Base-by-base conservation (phyloP, 768 basidiomycete species). In the Tulasnella sp. region DNA sequence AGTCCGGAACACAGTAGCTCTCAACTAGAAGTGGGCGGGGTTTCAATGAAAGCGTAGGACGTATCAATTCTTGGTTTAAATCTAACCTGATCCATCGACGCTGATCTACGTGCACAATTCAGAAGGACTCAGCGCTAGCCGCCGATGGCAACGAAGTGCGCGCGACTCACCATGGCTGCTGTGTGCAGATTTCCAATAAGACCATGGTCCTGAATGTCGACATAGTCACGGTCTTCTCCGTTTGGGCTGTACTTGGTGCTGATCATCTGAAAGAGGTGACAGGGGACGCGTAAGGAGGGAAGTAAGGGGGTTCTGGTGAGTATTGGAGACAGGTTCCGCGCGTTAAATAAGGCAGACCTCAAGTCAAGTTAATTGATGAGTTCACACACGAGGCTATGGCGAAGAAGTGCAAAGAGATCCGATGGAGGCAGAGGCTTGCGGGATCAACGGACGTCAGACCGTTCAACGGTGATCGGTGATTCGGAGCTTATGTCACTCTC, bases 1-100 rank as follows among this genome's bases (percentile, higher is more conserved):
- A 97, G 84, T 96, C 87, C 0, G 95, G 95, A 36, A 96, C 88
- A 80, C 96, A 97, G 82, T 95, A 96, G 78, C 91, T 93, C 82
- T 97, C 96, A 78, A 97, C 92, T 94, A 76, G 31, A 54, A 72
- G 40, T 14, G 64, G 67, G 22, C 58, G 68, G 38, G 58, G 8
- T 58, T 19, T 45, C 17, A 71, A 45, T 67, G 4, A 19, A 3
- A 71, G 31, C 5, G 3, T 15, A 71, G 37, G n/a, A 49, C 25
- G 71, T 7, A 70, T 3, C 1, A 36, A 38, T n/a, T n/a, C n/a
- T 71, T 6, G 80, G 83, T 80, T 49, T 22, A 49, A 3, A 22
- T 49, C 83, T 83, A 77, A 93, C 92, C 88, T 14, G 93, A 94
- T 39, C 92, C 93, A 83, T 94, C 93, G 67, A 91, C 85, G 84